Conservation (phyloP, 495 filamentous ascomycete genomes). For the Aspergillus cavernicola region DNA sequence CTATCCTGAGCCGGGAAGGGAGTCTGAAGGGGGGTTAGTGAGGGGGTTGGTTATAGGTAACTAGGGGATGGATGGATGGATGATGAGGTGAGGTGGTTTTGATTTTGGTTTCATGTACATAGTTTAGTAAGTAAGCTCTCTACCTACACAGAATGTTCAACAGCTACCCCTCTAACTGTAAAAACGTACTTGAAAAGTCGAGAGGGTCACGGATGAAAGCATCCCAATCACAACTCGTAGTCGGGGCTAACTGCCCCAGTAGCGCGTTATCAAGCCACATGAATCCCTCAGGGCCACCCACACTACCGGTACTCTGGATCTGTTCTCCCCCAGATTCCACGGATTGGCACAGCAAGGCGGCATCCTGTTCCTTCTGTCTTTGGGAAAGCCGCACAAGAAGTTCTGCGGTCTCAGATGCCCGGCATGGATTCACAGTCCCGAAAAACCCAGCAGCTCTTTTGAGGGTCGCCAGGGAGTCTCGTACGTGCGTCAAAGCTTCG, state of each 20-base stretch:
- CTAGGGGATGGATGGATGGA: background rate
- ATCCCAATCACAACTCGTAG: background rate
- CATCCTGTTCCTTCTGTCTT: constrained; percentile 4
- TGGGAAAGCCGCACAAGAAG: background rate
- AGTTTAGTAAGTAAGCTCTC: too few relatives aligned
- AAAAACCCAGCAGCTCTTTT: background rate
- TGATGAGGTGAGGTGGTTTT: too few relatives aligned
- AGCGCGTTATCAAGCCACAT: background rate
- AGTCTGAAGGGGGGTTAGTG: background rate
- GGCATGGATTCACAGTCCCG: background rate
- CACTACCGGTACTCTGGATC: background rate
- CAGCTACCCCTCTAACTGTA: background rate
- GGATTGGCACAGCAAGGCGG: background rate
- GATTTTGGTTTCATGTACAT: too few relatives aligned
- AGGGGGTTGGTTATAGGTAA: background rate
- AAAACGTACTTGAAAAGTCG: constrained; percentile 6
- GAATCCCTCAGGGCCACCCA: background rate
- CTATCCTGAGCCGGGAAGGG: background rate
- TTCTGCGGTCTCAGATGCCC: background rate
- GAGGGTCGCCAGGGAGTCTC: background rate
- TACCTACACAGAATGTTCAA: too few relatives aligned
- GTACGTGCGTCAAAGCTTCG: constrained; percentile 40
- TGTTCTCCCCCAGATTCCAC: background rate
- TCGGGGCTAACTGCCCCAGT: background rate
- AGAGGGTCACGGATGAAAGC: background rate